Conservation (phyloP, 306 rosid species). For the Sicyos baderoa region DNA sequence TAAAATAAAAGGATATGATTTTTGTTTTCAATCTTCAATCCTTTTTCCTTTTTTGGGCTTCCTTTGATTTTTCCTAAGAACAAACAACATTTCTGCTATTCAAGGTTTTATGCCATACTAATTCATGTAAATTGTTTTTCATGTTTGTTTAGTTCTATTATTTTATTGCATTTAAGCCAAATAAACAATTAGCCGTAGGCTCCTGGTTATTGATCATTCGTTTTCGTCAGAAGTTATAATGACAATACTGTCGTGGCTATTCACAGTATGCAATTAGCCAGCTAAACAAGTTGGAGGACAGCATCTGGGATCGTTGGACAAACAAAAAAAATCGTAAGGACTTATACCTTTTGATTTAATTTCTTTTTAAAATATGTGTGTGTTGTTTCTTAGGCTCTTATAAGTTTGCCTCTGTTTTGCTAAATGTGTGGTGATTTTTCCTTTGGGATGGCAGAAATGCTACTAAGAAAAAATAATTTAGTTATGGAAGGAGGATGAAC, state of each 20-base stretch:
- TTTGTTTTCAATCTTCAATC: not conserved
- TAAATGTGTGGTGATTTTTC: not conserved
- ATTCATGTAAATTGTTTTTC: not conserved
- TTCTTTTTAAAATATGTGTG: conserved; percentile 5
- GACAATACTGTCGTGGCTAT: conserved; percentile 22
- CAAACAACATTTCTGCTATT: not conserved
- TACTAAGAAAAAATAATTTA: not conserved
- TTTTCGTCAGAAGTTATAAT: conserved; percentile 11
- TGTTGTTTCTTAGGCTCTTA: not conserved
- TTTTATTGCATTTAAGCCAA: not conserved
- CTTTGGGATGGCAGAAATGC: not conserved
- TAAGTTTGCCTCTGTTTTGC: not conserved
- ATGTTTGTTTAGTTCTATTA: not conserved
- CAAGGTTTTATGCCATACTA: not conserved
- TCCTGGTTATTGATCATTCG: conserved; percentile 16
- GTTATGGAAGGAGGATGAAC: not conserved
- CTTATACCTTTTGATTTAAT: conserved; percentile 7
- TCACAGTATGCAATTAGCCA: conserved; percentile 79
- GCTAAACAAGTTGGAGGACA: conserved; percentile 88
- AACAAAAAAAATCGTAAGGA: conserved; percentile 38
- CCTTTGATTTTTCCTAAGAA: not conserved
- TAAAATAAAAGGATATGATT: not conserved
- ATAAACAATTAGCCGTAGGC: not conserved
- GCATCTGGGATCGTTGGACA: conserved; percentile 88
- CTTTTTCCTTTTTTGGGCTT: not conserved